Conservation (phyloP, 169 alveolate species). For the Plasmodium vivax region DNA sequence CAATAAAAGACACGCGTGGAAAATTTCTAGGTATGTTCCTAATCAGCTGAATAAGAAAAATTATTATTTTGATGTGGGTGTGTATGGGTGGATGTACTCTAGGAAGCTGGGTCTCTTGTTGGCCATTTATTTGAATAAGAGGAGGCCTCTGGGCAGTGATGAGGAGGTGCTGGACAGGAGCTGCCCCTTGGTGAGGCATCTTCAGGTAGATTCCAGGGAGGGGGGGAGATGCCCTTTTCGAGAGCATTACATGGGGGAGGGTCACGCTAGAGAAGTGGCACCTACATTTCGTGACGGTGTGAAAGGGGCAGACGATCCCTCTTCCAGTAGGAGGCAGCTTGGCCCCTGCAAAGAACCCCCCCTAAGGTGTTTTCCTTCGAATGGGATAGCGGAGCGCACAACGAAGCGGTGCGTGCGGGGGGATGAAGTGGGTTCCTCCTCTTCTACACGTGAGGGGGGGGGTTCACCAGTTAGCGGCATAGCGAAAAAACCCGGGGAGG, state of each 20-base stretch:
- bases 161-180: background rate
- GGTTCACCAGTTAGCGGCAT: background rate
- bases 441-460: background rate
- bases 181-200: background rate
- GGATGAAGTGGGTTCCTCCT: background rate
- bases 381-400: background rate
- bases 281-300: background rate
- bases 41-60: slow-evolving; percentile 75
- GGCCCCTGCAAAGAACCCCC: background rate
- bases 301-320: background rate
- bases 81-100: slow-evolving; percentile 79
- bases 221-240: background rate
- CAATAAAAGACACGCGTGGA: slow-evolving; percentile 68
- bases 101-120: slow-evolving; percentile 54
- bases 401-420: background rate
- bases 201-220: background rate
- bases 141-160: background rate
- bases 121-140: slow-evolving; percentile 5
- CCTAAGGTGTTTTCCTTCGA: background rate
- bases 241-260: background rate
- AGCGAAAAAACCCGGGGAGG: background rate
- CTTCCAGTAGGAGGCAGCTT: background rate
- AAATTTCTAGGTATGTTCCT: slow-evolving; percentile 78
- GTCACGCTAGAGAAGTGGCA: background rate
- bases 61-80: slow-evolving; percentile 76